Conservation (phyloP, 2,329 filamentous ascomycete genomes). For the Phoma herbarum region DNA sequence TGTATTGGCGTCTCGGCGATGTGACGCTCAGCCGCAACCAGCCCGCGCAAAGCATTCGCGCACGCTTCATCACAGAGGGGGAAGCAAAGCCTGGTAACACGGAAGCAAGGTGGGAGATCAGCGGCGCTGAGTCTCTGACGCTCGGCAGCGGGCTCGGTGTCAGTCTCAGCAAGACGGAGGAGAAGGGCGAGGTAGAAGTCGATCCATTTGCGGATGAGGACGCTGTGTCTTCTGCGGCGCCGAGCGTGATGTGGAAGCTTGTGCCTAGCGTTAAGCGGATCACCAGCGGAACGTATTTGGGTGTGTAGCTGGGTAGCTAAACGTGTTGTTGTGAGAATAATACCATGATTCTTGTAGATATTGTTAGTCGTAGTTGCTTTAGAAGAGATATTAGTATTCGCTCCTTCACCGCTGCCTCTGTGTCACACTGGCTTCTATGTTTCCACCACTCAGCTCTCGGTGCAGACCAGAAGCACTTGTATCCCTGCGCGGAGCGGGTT, state of each 20-base stretch:
- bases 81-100: conserved; percentile 76
- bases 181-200: conserved; percentile 56
- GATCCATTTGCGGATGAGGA: conserved; percentile 77
- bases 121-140: conserved; percentile 56
- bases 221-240: conserved; percentile 32
- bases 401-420: neutral
- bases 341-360: conserved; percentile 8
- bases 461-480: neutral
- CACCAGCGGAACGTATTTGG: conserved; percentile 50
- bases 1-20: conserved; percentile 84
- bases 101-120: conserved; percentile 83
- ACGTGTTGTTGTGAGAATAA: neutral
- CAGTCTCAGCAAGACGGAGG: conserved; percentile 53
- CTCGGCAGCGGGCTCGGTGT: conserved; percentile 71
- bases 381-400: neutral
- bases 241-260: conserved; percentile 44
- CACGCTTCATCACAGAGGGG: conserved; percentile 78
- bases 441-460: too few species aligned
- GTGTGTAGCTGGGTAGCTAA: conserved; percentile 30
- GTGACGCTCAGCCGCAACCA: conserved; percentile 69
- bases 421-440: too few species aligned
- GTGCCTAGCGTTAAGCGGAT: conserved; percentile 49
- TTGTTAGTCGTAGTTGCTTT: neutral
- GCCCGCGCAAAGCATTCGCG: conserved; percentile 77
- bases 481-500: neutral